phyloP scores from a whole-genome alignment of 1,284 basidiomycete genomes.

The Rhodotorula sp. region DNA sequence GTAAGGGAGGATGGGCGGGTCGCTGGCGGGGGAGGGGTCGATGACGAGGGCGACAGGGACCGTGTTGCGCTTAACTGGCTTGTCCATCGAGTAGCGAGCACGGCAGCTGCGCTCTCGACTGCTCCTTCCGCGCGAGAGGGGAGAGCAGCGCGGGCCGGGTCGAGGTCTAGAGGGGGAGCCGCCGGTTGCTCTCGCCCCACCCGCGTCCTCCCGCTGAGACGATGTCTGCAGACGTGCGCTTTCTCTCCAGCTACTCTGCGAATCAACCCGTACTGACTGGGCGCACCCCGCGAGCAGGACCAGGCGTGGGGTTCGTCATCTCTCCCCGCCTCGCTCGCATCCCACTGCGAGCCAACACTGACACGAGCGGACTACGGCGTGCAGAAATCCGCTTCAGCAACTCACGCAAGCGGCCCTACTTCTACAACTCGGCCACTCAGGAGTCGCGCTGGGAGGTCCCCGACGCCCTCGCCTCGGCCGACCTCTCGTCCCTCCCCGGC shows the following conservation, averaged over 20 bases:
- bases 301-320: slow-evolving; percentile 15
- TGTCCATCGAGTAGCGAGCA: neutral
- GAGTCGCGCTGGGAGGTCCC: slow-evolving; percentile 85
- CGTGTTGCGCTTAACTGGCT: slow-evolving; percentile 5
- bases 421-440: slow-evolving; percentile 72
- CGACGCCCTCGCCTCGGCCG: slow-evolving; percentile 62
- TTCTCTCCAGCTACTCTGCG: no score
- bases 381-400: slow-evolving; percentile 76
- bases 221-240: neutral
- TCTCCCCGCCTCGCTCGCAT: no score
- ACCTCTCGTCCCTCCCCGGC: slow-evolving; percentile 69
- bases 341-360: neutral
- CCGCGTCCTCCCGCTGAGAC: no score
- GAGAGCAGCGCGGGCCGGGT: no score
- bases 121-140: no score
- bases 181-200: neutral
- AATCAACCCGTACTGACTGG: neutral
- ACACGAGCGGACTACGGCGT: neutral
- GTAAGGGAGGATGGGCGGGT: slow-evolving; percentile 18
- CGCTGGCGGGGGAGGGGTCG: slow-evolving; percentile 13
- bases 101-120: neutral
- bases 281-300: neutral
- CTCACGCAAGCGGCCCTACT: slow-evolving; percentile 81
- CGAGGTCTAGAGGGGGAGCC: neutral
- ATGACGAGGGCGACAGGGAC: slow-evolving; percentile 38